Conservation (phyloP, 164 flowering plant genomes). For the Vitis cinerea region DNA sequence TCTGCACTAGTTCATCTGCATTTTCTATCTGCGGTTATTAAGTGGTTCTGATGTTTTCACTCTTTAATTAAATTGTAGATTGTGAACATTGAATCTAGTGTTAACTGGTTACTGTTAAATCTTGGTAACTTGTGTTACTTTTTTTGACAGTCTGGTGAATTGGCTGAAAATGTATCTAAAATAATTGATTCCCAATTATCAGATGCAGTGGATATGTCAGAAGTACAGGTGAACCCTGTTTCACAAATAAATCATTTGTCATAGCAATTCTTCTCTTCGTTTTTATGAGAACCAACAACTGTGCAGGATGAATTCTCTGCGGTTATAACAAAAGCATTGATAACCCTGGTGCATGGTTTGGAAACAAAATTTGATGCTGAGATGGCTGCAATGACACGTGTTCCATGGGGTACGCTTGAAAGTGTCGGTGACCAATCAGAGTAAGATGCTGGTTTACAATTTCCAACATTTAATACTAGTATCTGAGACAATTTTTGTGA, state of each 20-base stretch:
- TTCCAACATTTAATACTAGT: background rate
- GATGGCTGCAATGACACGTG: constrained; percentile 98
- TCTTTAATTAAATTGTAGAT: no score
- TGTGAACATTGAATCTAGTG: no score
- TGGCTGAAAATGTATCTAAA: constrained; percentile 89
- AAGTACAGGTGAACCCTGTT: constrained; percentile 67
- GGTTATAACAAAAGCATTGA: constrained; percentile 81
- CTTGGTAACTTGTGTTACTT: constrained; percentile 2
- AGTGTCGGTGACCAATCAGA: constrained; percentile 99
- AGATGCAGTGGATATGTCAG: constrained; percentile 87
- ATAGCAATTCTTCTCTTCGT: background rate
- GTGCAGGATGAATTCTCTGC: constrained; percentile 96
- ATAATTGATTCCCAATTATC: constrained; percentile 76
- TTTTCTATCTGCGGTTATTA: background rate
- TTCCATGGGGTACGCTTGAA: constrained; percentile 97
- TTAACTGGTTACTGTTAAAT: background rate
- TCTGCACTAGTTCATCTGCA: background rate
- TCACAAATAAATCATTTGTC: constrained; percentile 3
- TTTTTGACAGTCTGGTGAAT: constrained; percentile 70
- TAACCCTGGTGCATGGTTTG: constrained; percentile 87
- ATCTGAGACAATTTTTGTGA: background rate
- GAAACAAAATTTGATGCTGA: constrained; percentile 96
- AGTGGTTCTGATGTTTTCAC: background rate
- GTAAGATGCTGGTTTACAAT: constrained; percentile 37
- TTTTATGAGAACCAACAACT: constrained; percentile 2